phyloP scores from a whole-genome alignment of 148 eudicot species.

The Arbutus unedo region DNA sequence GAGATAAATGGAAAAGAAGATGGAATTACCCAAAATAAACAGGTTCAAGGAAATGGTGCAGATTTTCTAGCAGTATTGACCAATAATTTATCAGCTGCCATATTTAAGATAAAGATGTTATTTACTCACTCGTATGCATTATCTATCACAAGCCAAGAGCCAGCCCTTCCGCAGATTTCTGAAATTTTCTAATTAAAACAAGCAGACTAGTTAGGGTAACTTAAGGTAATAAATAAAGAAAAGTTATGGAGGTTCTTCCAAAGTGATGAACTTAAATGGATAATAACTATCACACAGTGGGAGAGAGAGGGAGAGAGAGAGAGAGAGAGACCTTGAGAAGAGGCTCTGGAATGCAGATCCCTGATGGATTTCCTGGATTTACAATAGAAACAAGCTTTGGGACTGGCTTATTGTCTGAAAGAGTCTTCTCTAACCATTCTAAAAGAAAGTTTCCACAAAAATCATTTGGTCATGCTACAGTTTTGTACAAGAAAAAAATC shows the following conservation, averaged over 20 bases:
- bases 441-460: conserved; percentile 2
- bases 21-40: too few species aligned
- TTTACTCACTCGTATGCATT: conserved; percentile 38
- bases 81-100: neutral
- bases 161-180: conserved; percentile 25
- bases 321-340: conserved; percentile 26
- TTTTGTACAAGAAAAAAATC: neutral
- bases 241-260: neutral
- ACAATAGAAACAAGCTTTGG: conserved; percentile 33
- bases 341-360: conserved; percentile 26
- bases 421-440: conserved; percentile 33
- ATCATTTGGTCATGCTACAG: neutral
- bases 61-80: neutral
- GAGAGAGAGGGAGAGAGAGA: neutral
- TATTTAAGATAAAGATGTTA: neutral
- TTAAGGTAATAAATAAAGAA: neutral
- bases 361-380: conserved; percentile 38
- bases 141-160: conserved; percentile 37
- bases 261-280: neutral
- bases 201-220: neutral
- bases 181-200: conserved; percentile 25
- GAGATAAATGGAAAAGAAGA: neutral
- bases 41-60: neutral
- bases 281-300: neutral
- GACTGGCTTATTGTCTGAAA: conserved; percentile 22